Conservation (phyloP, 2,329 filamentous ascomycete genomes). For the Ophiostoma australiae region DNA sequence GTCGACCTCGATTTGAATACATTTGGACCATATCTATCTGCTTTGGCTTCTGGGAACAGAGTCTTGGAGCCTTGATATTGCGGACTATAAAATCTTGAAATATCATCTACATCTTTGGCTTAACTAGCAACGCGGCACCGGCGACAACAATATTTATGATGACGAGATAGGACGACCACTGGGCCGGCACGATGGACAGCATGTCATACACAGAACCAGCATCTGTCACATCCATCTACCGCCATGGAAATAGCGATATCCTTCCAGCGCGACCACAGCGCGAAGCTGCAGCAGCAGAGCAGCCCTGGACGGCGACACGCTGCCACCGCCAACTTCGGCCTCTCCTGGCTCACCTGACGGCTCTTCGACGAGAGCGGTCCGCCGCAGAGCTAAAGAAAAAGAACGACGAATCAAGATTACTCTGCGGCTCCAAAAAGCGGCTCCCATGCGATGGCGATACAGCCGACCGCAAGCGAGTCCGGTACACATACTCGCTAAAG, state of each 20-base stretch:
- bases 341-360: conserved; percentile 41
- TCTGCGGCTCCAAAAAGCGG: conserved; percentile 12
- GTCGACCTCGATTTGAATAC: background rate
- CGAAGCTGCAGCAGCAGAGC: conserved; percentile 18
- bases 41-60: background rate
- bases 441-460: background rate
- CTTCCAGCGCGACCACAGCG: conserved; percentile 18
- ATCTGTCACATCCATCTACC: conserved; percentile 3
- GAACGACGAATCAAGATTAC: background rate
- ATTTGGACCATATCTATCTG: background rate
- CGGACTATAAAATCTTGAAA: background rate
- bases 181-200: conserved; percentile 8
- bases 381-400: conserved; percentile 10
- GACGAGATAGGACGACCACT: conserved; percentile 9
- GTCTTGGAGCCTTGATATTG: background rate
- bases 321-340: conserved; percentile 46
- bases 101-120: background rate
- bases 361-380: conserved; percentile 36
- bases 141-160: background rate
- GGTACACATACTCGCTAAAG: conserved; percentile 30
- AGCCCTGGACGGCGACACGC: conserved; percentile 45
- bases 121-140: background rate
- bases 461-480: conserved; percentile 26
- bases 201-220: background rate
- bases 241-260: conserved; percentile 22